A percentile compares a stretch with the other conserved stretches of the same genome.
phyloP scores from a whole-genome alignment of 2,329 filamentous ascomycete species.

The Alternaria sp. region DNA sequence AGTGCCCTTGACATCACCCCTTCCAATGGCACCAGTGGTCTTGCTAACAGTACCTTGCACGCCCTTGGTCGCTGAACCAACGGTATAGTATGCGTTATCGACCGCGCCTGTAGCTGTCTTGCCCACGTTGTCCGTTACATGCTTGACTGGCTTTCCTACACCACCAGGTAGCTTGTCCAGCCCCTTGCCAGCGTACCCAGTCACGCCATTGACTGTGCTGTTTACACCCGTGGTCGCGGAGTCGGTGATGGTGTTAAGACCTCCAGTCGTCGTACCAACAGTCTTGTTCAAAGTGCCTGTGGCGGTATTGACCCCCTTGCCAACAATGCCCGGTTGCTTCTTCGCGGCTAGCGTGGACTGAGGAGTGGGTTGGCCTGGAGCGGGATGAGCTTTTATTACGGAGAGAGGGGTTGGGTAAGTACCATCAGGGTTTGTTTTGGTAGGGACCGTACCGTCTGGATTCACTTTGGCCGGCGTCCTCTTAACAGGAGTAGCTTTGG shows the following conservation, averaged over 20 bases:
- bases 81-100: conserved; percentile 53
- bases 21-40: conserved; percentile 54
- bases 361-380: conserved; percentile 32
- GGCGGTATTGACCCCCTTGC: conserved; percentile 44
- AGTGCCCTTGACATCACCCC: conserved; percentile 52
- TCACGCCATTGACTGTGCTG: conserved; percentile 48
- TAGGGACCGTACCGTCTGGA: conserved; percentile 10
- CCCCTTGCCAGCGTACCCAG: conserved; percentile 49
- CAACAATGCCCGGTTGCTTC: conserved; percentile 48
- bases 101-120: conserved; percentile 53
- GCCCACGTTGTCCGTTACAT: conserved; percentile 52
- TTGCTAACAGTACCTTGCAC: conserved; percentile 55
- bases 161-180: conserved; percentile 46
- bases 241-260: conserved; percentile 49
- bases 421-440: conserved; percentile 32
- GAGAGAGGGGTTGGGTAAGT: conserved; percentile 39
- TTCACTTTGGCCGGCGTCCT: conserved; percentile 32
- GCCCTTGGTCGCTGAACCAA: conserved; percentile 52
- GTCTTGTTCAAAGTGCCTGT: conserved; percentile 48
- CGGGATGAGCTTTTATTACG: conserved; percentile 37
- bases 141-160: conserved; percentile 49
- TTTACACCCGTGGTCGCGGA: conserved; percentile 50
- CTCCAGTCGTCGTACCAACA: conserved; percentile 44
- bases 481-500: conserved; percentile 35
- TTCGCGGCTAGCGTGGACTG: conserved; percentile 18